phyloP scores from a whole-genome alignment of 176 grass and related monocot species.

The Stipa capillata region DNA sequence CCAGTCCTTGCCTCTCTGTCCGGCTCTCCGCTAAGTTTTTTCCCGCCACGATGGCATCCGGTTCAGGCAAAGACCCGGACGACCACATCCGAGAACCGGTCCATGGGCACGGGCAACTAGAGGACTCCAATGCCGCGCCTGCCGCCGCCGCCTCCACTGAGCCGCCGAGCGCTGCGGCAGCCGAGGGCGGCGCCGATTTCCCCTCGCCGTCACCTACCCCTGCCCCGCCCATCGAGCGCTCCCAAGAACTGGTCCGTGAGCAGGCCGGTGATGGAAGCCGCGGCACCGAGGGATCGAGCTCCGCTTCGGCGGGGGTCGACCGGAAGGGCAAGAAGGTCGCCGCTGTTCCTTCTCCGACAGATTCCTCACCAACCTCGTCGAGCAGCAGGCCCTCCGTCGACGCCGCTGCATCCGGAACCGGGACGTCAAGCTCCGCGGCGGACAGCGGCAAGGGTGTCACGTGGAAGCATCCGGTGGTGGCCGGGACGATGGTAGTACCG shows the following conservation, averaged over 20 bases:
- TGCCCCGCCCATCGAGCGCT: background rate
- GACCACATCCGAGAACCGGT: background rate
- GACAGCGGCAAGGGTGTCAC: background rate
- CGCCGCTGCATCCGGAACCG: too few relatives aligned
- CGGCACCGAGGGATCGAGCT: background rate
- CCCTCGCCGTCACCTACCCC: background rate
- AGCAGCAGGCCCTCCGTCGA: background rate
- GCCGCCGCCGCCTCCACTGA: background rate
- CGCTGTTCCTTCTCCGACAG: background rate
- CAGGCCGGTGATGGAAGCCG: background rate
- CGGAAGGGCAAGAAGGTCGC: background rate
- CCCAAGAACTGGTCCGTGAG: background rate
- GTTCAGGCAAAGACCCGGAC: background rate
- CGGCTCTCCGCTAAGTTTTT: background rate
- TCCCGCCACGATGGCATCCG: background rate
- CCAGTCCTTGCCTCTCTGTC: background rate
- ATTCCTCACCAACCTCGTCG: background rate
- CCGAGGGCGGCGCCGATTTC: background rate
- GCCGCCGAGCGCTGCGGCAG: background rate
- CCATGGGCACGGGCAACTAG: background rate
- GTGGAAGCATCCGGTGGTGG: background rate
- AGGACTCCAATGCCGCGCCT: background rate
- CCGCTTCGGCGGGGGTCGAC: background rate
- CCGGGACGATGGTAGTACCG: background rate
- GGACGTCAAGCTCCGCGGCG: too few relatives aligned